A percentile compares a stretch with the other conserved stretches of the same genome.
Evolutionary conservation across 352 stramenopile genomes (phyloP).

Genomic region (Blastocystis sp.): DNA sequence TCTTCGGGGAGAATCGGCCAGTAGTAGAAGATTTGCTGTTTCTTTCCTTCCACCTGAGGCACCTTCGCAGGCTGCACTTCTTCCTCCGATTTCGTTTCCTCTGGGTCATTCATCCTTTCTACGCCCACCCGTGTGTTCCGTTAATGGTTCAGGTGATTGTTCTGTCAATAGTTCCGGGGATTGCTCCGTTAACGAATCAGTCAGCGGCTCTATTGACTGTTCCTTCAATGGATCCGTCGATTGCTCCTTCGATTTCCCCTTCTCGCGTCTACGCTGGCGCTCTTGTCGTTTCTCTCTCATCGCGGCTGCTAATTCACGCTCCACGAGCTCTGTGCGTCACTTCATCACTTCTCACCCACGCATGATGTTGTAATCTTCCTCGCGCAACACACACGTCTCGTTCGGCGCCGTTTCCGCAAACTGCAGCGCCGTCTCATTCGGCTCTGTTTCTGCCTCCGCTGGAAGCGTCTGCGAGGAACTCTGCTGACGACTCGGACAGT

Average conservation of each 20-base stretch:
- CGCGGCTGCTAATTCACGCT: background rate
- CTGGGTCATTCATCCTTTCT: background rate
- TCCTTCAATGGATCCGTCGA: background rate
- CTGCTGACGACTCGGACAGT: background rate
- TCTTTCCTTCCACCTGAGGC: background rate
- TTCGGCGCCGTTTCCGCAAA: background rate
- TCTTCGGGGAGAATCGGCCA: background rate
- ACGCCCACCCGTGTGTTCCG: background rate
- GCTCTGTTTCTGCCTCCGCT: background rate
- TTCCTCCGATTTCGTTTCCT: background rate
- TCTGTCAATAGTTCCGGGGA: too few relatives aligned
- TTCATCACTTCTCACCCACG: background rate
- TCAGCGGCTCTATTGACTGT: background rate
- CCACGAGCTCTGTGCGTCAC: background rate
- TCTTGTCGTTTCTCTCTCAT: background rate
- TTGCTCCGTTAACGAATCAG: background rate
- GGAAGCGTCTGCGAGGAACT: background rate
- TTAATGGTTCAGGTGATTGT: background rate
- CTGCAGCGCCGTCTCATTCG: background rate
- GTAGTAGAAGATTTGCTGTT: background rate
- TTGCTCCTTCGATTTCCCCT: background rate
- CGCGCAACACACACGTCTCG: background rate
- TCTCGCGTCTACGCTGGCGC: background rate
- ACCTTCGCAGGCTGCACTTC: background rate
- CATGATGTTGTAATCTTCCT: slow-evolving; percentile 8